Base-by-base conservation (phyloP, 768 basidiomycete species). In the Hysterangium stoloniferum region DNA sequence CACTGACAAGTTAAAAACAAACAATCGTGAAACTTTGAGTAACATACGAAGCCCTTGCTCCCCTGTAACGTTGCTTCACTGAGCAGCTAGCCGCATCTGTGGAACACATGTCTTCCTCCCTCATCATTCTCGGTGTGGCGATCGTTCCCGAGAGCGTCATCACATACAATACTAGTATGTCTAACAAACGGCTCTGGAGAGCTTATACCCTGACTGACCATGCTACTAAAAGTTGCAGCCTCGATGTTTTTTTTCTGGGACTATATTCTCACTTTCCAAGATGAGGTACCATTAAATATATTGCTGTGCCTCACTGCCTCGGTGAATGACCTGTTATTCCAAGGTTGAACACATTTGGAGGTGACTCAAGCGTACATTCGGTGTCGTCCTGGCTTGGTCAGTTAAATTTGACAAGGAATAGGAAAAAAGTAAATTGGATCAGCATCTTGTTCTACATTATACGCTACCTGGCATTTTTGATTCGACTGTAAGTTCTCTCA, bases 161-260 rank as follows among this genome's bases (percentile, higher is more conserved):
- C 13, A 37, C 47, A 25, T 48, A 48, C 24, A 48, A 48, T 37
- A 36, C 47, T 15, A 35, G 47, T 48, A 36, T 36, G 47, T 36
- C 32, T n/a, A n/a, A n/a, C n/a, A n/a, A n/a, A n/a, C n/a, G n/a
- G n/a, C n/a, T n/a, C n/a, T n/a, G n/a, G n/a, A n/a, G n/a, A n/a
- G n/a, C n/a, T n/a, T n/a, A n/a, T n/a, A n/a, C n/a, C n/a, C n/a
- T n/a, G n/a, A n/a, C n/a, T 19, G 12, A 13, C 20, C 9, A 6
- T 27, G 7, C 11, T 45, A 19, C 7, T n/a, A 22, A n/a, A 17
- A 48, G 47, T 48, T 6, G 47, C 47, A 2, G 47, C 47, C 15
- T 36, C 47, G 6, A 48, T 48, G 47, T 48, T 48, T 24, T 27
- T 17, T 24, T 48, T 48, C 17, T 48, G 47, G 47, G 47, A 48